A percentile compares a stretch with the other conserved stretches of the same genome.
Conservation (phyloP, 768 basidiomycete genomes). For the Multifurca ochricompacta region DNA sequence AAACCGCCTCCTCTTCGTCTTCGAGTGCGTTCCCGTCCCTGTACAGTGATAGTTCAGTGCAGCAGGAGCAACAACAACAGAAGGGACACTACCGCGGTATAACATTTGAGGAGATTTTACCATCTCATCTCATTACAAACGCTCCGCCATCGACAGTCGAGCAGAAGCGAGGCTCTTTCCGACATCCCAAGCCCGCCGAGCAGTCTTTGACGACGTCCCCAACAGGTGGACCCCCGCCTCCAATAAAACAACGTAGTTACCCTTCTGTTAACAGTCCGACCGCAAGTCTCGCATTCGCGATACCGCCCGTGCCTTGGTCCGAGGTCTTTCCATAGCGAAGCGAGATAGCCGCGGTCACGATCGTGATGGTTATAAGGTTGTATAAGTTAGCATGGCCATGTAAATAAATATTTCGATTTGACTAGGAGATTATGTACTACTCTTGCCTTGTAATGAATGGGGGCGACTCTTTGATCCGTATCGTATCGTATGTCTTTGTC, state of each 20-base stretch:
- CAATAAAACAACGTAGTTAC: neutral
- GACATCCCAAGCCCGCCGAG: neutral
- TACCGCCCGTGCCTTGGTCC: neutral
- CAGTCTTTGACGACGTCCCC: neutral
- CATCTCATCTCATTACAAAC: neutral
- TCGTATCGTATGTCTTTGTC: neutral
- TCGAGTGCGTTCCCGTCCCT: neutral
- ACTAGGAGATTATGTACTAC: too few relatives aligned
- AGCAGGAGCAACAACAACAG: neutral
- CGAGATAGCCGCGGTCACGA: neutral
- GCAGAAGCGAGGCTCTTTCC: neutral
- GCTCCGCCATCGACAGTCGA: constrained; percentile 5
- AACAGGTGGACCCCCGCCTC: neutral
- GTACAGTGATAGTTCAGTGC: neutral
- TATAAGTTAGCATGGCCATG: neutral
- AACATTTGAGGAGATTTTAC: constrained; percentile 11
- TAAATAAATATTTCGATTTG: too few relatives aligned
- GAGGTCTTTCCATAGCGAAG: neutral
- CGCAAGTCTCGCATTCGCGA: neutral
- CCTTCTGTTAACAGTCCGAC: neutral
- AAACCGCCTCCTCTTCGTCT: too few relatives aligned
- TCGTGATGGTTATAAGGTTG: neutral
- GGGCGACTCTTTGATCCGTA: too few relatives aligned
- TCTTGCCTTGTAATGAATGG: too few relatives aligned
- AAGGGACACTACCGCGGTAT: constrained; percentile 9